A percentile compares a stretch with the other conserved stretches of the same genome.
phyloP scores from a whole-genome alignment of 2,329 filamentous ascomycete species.

The Penicillium crustosum region DNA sequence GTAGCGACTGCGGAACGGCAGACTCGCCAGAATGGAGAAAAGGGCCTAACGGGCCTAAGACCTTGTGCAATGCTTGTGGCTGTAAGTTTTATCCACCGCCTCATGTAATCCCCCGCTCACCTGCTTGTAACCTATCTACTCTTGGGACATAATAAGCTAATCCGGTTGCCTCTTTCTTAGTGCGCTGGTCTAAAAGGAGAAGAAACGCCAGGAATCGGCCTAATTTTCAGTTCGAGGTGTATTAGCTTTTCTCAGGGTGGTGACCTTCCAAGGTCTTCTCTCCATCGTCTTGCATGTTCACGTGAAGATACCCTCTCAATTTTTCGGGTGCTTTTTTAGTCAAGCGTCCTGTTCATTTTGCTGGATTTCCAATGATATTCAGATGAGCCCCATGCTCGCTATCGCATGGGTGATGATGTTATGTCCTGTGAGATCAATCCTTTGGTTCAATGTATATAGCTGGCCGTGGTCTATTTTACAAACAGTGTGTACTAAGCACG shows the following conservation, averaged over 20 bases:
- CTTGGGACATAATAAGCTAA: background rate
- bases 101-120: background rate
- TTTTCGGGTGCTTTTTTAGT: background rate
- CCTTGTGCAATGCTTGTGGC: constrained; percentile 94
- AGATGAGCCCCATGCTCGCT: background rate
- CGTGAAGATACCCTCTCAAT: constrained; percentile 15
- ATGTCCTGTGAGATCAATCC: background rate
- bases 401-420: constrained; percentile 6
- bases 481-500: background rate
- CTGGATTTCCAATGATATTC: background rate
- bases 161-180: constrained; percentile 29
- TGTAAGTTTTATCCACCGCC: constrained; percentile 49
- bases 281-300: constrained; percentile 8
- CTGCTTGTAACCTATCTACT: background rate
- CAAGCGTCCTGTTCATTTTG: background rate
- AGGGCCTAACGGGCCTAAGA: constrained; percentile 88
- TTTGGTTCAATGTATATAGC: constrained; percentile 3
- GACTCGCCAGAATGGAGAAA: constrained; percentile 97
- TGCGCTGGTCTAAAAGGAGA: constrained; percentile 71
- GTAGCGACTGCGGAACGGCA: constrained; percentile 89
- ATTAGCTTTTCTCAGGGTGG: background rate
- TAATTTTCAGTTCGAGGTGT: constrained; percentile 10
- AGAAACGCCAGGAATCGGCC: constrained; percentile 56
- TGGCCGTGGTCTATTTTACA: background rate
- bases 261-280: constrained; percentile 1